A percentile compares a stretch with the other conserved stretches of the same genome.
phyloP scores from a whole-genome alignment of 306 rosid species.

The Betula pendula region DNA sequence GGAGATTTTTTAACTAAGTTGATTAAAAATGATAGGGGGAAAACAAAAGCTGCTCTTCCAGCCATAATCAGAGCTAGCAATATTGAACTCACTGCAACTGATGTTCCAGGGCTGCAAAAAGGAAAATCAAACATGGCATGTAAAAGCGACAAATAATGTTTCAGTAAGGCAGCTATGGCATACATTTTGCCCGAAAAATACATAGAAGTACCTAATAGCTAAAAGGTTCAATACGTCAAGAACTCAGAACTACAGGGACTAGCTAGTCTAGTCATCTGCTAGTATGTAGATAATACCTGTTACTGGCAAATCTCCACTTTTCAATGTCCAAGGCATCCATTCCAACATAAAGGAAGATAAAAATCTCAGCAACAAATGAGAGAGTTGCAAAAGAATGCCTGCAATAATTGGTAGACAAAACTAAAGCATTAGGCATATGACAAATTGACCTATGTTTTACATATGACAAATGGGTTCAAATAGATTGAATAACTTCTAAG shows the following conservation, averaged over 20 bases:
- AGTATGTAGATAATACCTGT: conserved; percentile 58
- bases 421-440: conserved; percentile 14
- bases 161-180: conserved; percentile 11
- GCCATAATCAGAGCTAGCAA: conserved; percentile 65
- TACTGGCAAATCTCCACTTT: conserved; percentile 90
- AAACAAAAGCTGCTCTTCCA: conserved; percentile 94
- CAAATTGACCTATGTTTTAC: conserved; percentile 11
- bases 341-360: conserved; percentile 96
- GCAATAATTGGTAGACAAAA: conserved; percentile 27
- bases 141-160: background rate
- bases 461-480: conserved; percentile 22
- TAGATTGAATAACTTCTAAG: conserved; percentile 23
- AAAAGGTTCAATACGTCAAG: conserved; percentile 3
- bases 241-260: conserved; percentile 17
- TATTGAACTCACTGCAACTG: conserved; percentile 78
- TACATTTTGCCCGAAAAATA: conserved; percentile 15
- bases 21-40: conserved; percentile 81
- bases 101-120: conserved; percentile 78
- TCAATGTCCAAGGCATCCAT: conserved; percentile 99
- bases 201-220: background rate
- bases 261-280: background rate
- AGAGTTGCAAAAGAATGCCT: conserved; percentile 96
- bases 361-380: conserved; percentile 85
- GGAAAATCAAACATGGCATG: conserved; percentile 27
- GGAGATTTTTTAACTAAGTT: conserved; percentile 61